A percentile compares a stretch with the other conserved stretches of the same genome.
These are phyloP conservation scores for Lepidopterella palustris DNA, from an alignment of 495 filamentous ascomycete genomes.

Conservation along the genomic window DNA sequence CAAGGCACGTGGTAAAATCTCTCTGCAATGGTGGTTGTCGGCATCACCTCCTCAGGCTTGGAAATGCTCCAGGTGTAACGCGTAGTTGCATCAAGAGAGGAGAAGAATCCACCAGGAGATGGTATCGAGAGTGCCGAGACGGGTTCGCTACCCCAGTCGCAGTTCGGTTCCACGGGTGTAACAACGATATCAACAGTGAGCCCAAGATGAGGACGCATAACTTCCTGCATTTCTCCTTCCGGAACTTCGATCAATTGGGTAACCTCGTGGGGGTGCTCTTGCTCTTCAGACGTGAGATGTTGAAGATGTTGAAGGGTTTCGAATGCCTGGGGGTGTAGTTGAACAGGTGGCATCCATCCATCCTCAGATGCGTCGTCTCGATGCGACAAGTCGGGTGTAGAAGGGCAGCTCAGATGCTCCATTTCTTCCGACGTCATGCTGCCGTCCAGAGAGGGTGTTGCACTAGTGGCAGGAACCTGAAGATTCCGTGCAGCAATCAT, in stretches of 20 bases:
- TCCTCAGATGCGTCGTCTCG: conserved; percentile 44
- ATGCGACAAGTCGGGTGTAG: conserved; percentile 65
- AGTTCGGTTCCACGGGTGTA: conserved; percentile 37
- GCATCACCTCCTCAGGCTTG: conserved; percentile 35
- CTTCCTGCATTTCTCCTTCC: conserved; percentile 40
- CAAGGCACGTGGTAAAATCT: conserved; percentile 80
- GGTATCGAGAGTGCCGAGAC: conserved; percentile 63
- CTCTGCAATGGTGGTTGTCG: conserved; percentile 44
- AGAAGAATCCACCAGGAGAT: conserved; percentile 87
- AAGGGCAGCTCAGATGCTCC: conserved; percentile 67
- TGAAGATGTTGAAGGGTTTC: conserved; percentile 72
- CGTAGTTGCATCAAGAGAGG: conserved; percentile 62
- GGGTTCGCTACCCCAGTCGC: conserved; percentile 38
- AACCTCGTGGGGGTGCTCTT: conserved; percentile 41
- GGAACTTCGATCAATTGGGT: conserved; percentile 44
- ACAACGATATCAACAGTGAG: conserved; percentile 22
- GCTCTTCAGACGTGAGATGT: conserved; percentile 56
- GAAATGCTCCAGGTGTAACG: conserved; percentile 68
- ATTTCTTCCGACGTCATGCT: conserved; percentile 81
- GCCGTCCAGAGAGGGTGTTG: conserved; percentile 82
- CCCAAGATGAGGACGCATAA: conserved; percentile 24
- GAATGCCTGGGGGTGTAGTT: conserved; percentile 69
- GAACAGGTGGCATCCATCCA: conserved; percentile 54
- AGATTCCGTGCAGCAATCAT: conserved; percentile 52
- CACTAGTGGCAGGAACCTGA: conserved; percentile 61